Base-by-base conservation (phyloP, 1,284 basidiomycete species). In the Irpex sp. region DNA sequence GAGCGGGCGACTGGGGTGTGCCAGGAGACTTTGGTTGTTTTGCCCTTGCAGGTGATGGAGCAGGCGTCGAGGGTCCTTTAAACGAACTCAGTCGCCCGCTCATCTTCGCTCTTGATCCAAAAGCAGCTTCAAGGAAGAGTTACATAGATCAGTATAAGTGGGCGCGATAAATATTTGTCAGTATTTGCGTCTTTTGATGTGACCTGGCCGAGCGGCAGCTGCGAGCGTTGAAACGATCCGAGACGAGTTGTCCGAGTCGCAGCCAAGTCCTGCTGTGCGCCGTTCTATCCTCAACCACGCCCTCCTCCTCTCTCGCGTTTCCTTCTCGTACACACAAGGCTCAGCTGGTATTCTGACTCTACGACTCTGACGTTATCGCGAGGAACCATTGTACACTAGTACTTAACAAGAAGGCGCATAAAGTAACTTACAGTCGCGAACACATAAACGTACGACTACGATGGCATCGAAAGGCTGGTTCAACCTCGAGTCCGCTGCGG, bases 41-140 rank as follows among this genome's bases (percentile, higher is more conserved):
- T 68, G 75, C 76, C 61, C 77, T 72, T 3, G 83, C 83, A 12
- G 90, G 90, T 0, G 86, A 85, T 0, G 86, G 71, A 3, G 82
- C 79, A 0, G 90, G 90, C 2, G 87, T 85, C 9, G 90, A 92
- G 1, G 90, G 90, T 5, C 88, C 86, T 62, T 81, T 80, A 72
- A 92, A 91, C 0, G 90, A 92, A 47, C 87, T 83, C 21, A 92
- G 78, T 52, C 90, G 83, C 64, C 73, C 68, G 61, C 71, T 74
- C 75, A 75, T 76, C 37, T 16, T 42, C 23, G 53, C 36, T 10
- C 10, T 54, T 28, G 28, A 54, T 51, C 18, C 2, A 23, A 51
- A 9, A 18, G 8, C 48, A 10, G 14, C 48, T 21, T 33, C 28
- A 33, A 33, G 28, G 28, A 33, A 51, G 18, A 14, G 48, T 21